Conservation (phyloP, 1,139 yeast species). For the Suhomyces ambrosiae region DNA sequence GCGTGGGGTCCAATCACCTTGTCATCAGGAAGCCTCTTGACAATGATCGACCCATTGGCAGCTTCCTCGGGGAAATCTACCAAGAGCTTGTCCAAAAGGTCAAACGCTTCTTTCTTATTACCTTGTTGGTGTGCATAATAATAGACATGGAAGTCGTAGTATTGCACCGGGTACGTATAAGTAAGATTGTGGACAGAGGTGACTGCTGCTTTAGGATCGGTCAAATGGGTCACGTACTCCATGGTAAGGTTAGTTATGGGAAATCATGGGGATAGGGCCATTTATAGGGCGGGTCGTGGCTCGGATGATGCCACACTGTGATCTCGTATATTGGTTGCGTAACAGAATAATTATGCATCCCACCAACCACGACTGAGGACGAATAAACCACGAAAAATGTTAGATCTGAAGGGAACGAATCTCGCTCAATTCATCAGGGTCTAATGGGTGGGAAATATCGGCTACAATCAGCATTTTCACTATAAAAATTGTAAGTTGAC, state of each 20-base stretch:
- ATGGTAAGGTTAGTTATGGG: constrained; percentile 16
- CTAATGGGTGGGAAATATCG: no score
- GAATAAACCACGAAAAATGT: no score
- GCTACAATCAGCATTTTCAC: no score
- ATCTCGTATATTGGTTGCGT: no score
- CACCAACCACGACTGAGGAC: no score
- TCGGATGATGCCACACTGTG: not conserved
- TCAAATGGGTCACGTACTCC: constrained; percentile 34
- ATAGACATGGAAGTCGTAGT: constrained; percentile 40
- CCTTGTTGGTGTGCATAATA: constrained; percentile 26
- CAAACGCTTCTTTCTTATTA: constrained; percentile 26
- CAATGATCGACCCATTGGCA: constrained; percentile 32
- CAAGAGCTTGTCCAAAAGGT: constrained; percentile 25
- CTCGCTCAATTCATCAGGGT: no score
- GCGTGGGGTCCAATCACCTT: constrained; percentile 35
- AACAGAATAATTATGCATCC: no score
- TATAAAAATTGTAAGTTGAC: no score
- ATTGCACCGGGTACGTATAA: constrained; percentile 31
- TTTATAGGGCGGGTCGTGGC: no score
- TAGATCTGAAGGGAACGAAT: no score
- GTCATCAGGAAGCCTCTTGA: constrained; percentile 31
- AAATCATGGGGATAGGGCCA: not conserved
- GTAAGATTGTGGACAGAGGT: constrained; percentile 25
- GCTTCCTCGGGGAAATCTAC: constrained; percentile 29
- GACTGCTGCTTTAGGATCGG: constrained; percentile 25